phyloP scores from a whole-genome alignment of 2,329 filamentous ascomycete species.

The Elsinoe fawcettii region DNA sequence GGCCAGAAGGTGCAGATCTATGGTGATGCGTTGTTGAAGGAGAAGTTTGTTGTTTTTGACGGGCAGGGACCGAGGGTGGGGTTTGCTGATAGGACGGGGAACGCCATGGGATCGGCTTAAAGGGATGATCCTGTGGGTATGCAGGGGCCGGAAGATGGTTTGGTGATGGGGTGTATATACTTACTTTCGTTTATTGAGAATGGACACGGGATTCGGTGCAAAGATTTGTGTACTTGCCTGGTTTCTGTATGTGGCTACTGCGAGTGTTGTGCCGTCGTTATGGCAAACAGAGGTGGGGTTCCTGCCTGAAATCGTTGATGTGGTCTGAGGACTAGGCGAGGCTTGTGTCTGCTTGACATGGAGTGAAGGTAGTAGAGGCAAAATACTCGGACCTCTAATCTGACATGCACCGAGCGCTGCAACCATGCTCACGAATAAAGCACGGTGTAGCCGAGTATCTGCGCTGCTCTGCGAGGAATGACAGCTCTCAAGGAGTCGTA shows the following conservation, averaged over 20 bases:
- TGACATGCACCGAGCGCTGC: too few relatives aligned
- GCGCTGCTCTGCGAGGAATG: too few relatives aligned
- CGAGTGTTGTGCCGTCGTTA: too few relatives aligned
- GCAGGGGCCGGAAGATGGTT: neutral
- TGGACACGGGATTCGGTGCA: neutral
- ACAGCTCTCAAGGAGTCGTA: too few relatives aligned
- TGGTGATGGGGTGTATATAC: neutral
- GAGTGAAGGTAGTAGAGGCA: too few relatives aligned
- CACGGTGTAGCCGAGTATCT: too few relatives aligned
- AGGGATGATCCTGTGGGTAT: neutral
- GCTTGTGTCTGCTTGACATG: too few relatives aligned
- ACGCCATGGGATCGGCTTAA: neutral
- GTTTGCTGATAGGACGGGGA: slow-evolving; percentile 37
- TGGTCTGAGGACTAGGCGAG: too few relatives aligned
- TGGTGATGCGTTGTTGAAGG: slow-evolving; percentile 55
- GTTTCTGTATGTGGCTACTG: neutral
- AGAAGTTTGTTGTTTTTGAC: slow-evolving; percentile 54
- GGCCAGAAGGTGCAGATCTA: slow-evolving; percentile 51
- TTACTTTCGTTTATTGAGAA: slow-evolving; percentile 2
- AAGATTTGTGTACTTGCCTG: neutral
- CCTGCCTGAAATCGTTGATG: too few relatives aligned
- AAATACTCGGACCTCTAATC: too few relatives aligned
- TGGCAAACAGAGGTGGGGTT: too few relatives aligned
- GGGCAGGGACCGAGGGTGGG: slow-evolving; percentile 46
- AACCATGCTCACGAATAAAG: too few relatives aligned